Conservation (phyloP, 306 rosid genomes). For the Vigna reflexopilosa region DNA sequence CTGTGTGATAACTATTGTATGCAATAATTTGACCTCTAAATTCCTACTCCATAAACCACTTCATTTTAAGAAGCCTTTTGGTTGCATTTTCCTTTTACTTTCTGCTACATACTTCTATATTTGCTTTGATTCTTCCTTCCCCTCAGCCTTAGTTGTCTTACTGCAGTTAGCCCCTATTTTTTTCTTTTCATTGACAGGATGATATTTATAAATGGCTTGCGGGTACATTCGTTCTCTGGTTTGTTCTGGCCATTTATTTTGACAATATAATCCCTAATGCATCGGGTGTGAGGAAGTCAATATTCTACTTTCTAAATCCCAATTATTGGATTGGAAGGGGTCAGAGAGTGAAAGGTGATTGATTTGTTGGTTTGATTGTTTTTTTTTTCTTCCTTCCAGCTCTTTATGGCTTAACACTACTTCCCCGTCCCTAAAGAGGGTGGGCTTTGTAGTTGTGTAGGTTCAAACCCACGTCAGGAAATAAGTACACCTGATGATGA, state of each 20-base stretch:
- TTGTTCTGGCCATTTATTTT: conserved; percentile 81
- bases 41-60: conserved; percentile 6
- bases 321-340: conserved; percentile 85
- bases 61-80: conserved; percentile 8
- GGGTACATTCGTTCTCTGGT: conserved; percentile 80
- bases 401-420: conserved; percentile 34
- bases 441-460: conserved; percentile 73
- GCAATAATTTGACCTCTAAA: conserved; percentile 41
- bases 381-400: conserved; percentile 32
- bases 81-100: conserved; percentile 31
- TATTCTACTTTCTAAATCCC: conserved; percentile 73
- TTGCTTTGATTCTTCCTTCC: conserved; percentile 22
- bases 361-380: conserved; percentile 28
- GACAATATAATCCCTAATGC: conserved; percentile 88
- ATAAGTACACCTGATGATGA: conserved; percentile 70
- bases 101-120: conserved; percentile 28
- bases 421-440: conserved; percentile 63
- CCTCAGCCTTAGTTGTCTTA: conserved; percentile 22
- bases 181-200: conserved; percentile 62
- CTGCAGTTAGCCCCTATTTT: conserved; percentile 28
- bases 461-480: conserved; percentile 59
- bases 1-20: conserved; percentile 81
- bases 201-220: conserved; percentile 72
- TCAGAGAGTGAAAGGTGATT: conserved; percentile 72
- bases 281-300: conserved; percentile 84